These are phyloP conservation scores for Leptographium procerum DNA, from an alignment of 2,329 filamentous ascomycete species.

Conservation along the genomic window DNA sequence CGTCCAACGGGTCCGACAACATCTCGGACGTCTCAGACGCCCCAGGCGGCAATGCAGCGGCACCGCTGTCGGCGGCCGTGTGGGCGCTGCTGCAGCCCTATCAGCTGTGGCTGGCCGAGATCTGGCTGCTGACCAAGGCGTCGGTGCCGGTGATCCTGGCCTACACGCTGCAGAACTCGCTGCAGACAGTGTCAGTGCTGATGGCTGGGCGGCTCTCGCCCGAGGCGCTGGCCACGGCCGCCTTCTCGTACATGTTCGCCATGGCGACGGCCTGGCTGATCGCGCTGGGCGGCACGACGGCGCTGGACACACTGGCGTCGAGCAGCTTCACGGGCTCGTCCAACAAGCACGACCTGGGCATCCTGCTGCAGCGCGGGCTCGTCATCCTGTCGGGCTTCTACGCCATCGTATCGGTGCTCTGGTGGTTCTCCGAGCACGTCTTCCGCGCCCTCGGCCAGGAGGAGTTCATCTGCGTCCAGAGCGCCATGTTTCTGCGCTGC, in stretches of 20 bases:
- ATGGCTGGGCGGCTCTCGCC: slow-evolving; percentile 71
- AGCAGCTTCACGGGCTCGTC: slow-evolving; percentile 72
- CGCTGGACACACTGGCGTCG: slow-evolving; percentile 74
- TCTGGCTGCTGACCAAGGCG: slow-evolving; percentile 54
- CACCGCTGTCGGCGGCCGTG: too few species aligned
- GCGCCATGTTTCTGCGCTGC: slow-evolving; percentile 59
- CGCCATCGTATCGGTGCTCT: slow-evolving; percentile 58
- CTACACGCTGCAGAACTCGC: slow-evolving; percentile 74
- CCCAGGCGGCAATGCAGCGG: too few species aligned
- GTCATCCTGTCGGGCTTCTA: slow-evolving; percentile 65
- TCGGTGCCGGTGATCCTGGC: slow-evolving; percentile 72
- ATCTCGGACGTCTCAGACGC: neutral
- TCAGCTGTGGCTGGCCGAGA: slow-evolving; percentile 40
- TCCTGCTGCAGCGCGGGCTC: slow-evolving; percentile 67
- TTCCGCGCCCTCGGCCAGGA: slow-evolving; percentile 69
- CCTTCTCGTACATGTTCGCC: slow-evolving; percentile 89
- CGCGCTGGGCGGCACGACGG: slow-evolving; percentile 73
- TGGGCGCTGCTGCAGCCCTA: slow-evolving; percentile 2
- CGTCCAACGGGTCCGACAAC: too few species aligned
- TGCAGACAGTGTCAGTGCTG: slow-evolving; percentile 73
- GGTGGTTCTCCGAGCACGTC: slow-evolving; percentile 62
- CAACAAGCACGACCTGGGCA: slow-evolving; percentile 66
- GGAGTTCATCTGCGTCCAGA: slow-evolving; percentile 62
- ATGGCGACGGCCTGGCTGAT: slow-evolving; percentile 84
- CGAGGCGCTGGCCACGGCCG: slow-evolving; percentile 68